phyloP scores from a whole-genome alignment of 2,329 filamentous ascomycete genomes.

The Pezicula rhizophila region DNA sequence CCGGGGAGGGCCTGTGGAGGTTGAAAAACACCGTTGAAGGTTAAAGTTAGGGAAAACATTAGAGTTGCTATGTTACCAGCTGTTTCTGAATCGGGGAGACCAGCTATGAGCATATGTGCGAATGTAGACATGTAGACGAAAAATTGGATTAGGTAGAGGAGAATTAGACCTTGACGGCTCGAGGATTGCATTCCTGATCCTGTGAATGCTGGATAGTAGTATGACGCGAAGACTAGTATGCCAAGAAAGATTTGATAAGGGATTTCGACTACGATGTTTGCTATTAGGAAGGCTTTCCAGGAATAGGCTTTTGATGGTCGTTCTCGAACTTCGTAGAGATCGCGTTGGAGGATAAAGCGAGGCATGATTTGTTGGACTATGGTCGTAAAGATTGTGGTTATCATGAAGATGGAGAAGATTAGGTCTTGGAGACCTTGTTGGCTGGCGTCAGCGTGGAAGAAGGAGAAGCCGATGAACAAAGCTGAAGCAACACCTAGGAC shows the following conservation, averaged over 20 bases:
- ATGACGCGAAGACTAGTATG: conserved; percentile 69
- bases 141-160: conserved; percentile 70
- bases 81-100: conserved; percentile 68
- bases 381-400: conserved; percentile 63
- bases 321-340: conserved; percentile 54
- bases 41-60: conserved; percentile 65
- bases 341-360: conserved; percentile 61
- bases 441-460: conserved; percentile 54
- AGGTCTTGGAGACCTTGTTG: conserved; percentile 64
- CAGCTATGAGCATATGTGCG: conserved; percentile 71
- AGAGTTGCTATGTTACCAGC: conserved; percentile 74
- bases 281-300: conserved; percentile 30
- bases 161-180: conserved; percentile 53
- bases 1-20: conserved; percentile 56
- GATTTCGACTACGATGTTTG: conserved; percentile 68
- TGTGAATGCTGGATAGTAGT: conserved; percentile 71
- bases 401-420: conserved; percentile 67
- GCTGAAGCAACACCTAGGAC: conserved; percentile 43
- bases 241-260: conserved; percentile 77
- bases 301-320: conserved; percentile 27
- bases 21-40: conserved; percentile 74
- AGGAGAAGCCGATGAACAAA: conserved; percentile 63
- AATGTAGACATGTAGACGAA: conserved; percentile 81
- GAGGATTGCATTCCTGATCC: conserved; percentile 46
- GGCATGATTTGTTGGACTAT: conserved; percentile 64